Evolutionary conservation across 1,139 yeast genomes (phyloP).

Genomic region (Kluyveromyces sp.): DNA sequence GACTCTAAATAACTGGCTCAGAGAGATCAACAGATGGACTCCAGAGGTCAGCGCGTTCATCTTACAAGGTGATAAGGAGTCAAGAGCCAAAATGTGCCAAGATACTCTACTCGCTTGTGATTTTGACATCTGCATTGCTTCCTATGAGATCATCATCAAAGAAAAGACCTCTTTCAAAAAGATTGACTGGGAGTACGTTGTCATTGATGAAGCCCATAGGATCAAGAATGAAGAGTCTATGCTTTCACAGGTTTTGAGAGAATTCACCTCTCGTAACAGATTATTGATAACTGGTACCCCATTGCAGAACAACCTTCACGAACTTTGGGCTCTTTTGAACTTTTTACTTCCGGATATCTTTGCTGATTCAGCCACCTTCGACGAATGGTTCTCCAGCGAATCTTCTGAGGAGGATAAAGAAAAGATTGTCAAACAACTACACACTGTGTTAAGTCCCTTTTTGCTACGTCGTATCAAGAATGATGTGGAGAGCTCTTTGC

Average conservation of each 20-base stretch:
- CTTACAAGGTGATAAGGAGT: constrained; percentile 81
- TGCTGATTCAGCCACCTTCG: constrained; percentile 83
- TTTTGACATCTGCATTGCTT: constrained; percentile 83
- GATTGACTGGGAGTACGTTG: constrained; percentile 86
- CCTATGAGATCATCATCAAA: constrained; percentile 87
- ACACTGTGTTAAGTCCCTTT: constrained; percentile 81
- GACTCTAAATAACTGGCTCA: constrained; percentile 89
- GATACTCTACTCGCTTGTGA: constrained; percentile 58
- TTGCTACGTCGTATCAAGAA: constrained; percentile 81
- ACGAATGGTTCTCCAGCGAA: constrained; percentile 69
- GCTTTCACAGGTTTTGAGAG: constrained; percentile 79
- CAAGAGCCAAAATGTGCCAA: constrained; percentile 55
- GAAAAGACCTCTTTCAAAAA: constrained; percentile 78
- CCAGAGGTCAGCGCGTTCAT: constrained; percentile 89
- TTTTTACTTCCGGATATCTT: constrained; percentile 91
- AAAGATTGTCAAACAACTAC: constrained; percentile 73
- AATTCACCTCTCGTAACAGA: constrained; percentile 78
- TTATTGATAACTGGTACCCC: constrained; percentile 94
- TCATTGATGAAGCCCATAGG: constrained; percentile 95
- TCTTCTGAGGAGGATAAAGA: constrained; percentile 54
- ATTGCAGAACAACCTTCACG: constrained; percentile 87
- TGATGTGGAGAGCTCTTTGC: constrained; percentile 84
- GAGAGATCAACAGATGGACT: constrained; percentile 92
- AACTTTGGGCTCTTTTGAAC: constrained; percentile 89
- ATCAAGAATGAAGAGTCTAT: constrained; percentile 91